Evolutionary conservation across 2,329 filamentous ascomycete species (phyloP).

Genomic region (Sporothrix schenckii): DNA sequence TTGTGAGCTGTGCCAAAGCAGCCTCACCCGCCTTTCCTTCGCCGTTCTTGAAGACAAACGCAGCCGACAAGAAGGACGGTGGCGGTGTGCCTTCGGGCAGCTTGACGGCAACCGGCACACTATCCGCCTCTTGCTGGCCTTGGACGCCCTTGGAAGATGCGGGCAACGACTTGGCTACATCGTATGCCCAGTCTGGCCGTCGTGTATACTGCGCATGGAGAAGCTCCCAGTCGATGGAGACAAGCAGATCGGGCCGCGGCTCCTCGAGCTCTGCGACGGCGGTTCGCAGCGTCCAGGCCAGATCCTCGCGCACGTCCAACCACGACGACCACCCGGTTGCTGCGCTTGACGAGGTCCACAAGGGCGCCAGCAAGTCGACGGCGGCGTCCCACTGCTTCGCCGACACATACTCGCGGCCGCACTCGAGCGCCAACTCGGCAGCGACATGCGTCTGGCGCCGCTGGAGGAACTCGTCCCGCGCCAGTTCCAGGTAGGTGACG

Average conservation of each 20-base stretch:
- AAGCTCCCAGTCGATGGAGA: slow-evolving; percentile 68
- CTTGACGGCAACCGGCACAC: not conserved
- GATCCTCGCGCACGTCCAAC: slow-evolving; percentile 61
- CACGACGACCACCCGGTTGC: slow-evolving; percentile 57
- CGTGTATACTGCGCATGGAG: slow-evolving; percentile 60
- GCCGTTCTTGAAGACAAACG: slow-evolving; percentile 60
- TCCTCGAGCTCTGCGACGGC: slow-evolving; percentile 55
- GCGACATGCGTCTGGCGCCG: slow-evolving; percentile 57
- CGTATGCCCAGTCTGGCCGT: slow-evolving; percentile 62
- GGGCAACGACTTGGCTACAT: slow-evolving; percentile 61
- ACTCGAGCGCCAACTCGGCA: slow-evolving; percentile 61
- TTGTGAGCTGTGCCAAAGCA: slow-evolving; percentile 59
- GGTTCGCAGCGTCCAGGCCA: slow-evolving; percentile 63
- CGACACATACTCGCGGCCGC: slow-evolving; percentile 58
- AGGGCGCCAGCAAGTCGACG: slow-evolving; percentile 56
- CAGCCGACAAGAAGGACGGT: slow-evolving; percentile 42
- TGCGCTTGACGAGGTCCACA: slow-evolving; percentile 49
- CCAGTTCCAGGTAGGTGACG: slow-evolving; percentile 55
- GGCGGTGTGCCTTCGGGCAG: slow-evolving; percentile 51
- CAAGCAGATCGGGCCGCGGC: slow-evolving; percentile 56
- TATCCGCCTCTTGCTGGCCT: not conserved
- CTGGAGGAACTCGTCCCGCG: slow-evolving; percentile 57
- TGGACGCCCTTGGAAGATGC: slow-evolving; percentile 43
- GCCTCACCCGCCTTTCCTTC: slow-evolving; percentile 65
- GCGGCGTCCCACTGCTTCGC: slow-evolving; percentile 57